These are phyloP conservation scores for Mucuna pruriens DNA, from an alignment of 306 rosid species.

Conservation along the genomic window DNA sequence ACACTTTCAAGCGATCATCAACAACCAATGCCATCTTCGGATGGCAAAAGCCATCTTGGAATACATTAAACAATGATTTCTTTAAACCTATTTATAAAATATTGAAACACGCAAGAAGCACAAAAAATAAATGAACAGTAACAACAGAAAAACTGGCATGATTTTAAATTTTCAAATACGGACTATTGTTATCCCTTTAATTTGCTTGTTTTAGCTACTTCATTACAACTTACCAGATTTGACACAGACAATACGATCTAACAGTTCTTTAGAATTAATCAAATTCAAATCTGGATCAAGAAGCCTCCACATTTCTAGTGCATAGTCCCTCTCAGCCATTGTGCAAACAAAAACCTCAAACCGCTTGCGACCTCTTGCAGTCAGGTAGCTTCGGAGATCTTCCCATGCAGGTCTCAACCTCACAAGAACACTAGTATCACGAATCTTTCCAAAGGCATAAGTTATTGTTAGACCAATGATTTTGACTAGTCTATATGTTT, in stretches of 20 bases:
- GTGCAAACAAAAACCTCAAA: constrained; percentile 97
- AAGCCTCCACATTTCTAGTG: constrained; percentile 97
- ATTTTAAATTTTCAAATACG: background rate
- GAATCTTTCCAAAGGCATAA: constrained; percentile 57
- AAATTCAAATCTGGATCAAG: constrained; percentile 91
- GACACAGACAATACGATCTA: constrained; percentile 87
- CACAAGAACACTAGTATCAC: constrained; percentile 95
- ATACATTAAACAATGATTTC: constrained; percentile 84
- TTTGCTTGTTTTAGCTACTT: background rate
- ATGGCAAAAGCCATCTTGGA: constrained; percentile 78
- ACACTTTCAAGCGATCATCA: constrained; percentile 94
- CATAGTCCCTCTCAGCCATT: constrained; percentile 97
- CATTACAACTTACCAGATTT: constrained; percentile 68
- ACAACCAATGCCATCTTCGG: constrained; percentile 89
- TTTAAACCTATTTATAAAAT: constrained; percentile 57
- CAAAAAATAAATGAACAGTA: constrained; percentile 10
- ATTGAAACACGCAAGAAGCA: constrained; percentile 1
- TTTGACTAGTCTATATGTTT: background rate
- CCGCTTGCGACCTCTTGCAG: constrained; percentile 93
- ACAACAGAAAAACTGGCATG: background rate
- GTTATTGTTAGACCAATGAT: constrained; percentile 25
- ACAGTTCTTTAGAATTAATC: constrained; percentile 69
- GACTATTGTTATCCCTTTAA: background rate
- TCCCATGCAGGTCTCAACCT: constrained; percentile 97
- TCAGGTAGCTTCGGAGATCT: constrained; percentile 88